A percentile compares a stretch with the other conserved stretches of the same genome.
Evolutionary conservation across 2,329 filamentous ascomycete genomes (phyloP).

Genomic region (Periconia macrospinosa): DNA sequence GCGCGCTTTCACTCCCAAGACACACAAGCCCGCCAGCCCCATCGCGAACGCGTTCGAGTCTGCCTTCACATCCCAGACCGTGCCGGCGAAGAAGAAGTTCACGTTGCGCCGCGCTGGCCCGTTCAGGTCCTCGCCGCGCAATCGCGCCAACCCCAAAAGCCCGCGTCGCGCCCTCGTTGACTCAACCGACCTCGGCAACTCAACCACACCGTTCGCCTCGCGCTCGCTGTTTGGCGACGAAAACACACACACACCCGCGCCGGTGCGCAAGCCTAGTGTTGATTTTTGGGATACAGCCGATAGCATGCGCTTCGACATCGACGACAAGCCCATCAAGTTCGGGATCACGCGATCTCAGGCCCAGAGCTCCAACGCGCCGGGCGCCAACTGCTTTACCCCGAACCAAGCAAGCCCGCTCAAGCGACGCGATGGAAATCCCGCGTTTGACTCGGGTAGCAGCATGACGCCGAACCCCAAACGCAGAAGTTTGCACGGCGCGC

Average conservation of each 20-base stretch:
- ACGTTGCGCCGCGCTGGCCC: constrained; percentile 53
- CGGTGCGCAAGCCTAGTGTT: constrained; percentile 33
- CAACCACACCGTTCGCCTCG: constrained; percentile 55
- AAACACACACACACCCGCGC: constrained; percentile 25
- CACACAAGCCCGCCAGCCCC: constrained; percentile 51
- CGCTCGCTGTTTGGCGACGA: constrained; percentile 54
- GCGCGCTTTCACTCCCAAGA: constrained; percentile 49
- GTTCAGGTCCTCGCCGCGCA: constrained; percentile 61
- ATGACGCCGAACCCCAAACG: constrained; percentile 90
- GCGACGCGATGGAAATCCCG: constrained; percentile 88
- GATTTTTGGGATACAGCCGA: constrained; percentile 37
- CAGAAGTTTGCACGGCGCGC: constrained; percentile 80
- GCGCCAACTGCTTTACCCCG: constrained; percentile 52
- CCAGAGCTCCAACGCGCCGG: constrained; percentile 53
- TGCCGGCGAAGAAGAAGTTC: constrained; percentile 63
- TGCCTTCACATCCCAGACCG: constrained; percentile 56
- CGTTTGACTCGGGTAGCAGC: constrained; percentile 74
- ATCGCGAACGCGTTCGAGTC: constrained; percentile 59
- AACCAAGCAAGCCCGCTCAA: constrained; percentile 82
- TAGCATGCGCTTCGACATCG: constrained; percentile 47
- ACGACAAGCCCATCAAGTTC: constrained; percentile 52
- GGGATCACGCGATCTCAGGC: constrained; percentile 47
- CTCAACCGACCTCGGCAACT: constrained; percentile 72
- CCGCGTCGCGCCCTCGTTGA: constrained; percentile 76
- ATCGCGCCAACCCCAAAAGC: constrained; percentile 68